These are phyloP conservation scores for Fabrea salina DNA, from an alignment of 169 alveolate genomes.

Conservation along the genomic window DNA sequence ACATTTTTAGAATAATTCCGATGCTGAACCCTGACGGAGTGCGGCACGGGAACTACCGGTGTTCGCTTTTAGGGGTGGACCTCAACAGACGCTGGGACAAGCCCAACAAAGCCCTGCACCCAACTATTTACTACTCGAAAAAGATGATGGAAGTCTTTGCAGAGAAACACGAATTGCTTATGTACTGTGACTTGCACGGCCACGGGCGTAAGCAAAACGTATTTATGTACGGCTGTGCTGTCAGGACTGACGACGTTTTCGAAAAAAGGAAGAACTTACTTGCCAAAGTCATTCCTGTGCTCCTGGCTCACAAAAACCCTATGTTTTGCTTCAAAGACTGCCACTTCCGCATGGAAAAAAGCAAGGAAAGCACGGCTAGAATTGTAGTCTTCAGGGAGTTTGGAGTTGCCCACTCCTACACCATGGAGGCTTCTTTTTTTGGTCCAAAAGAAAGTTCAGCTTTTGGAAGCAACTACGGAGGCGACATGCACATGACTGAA, in stretches of 20 bases:
- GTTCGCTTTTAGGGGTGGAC: constrained; percentile 84
- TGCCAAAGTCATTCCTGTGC: constrained; percentile 36
- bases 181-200: constrained; percentile 91
- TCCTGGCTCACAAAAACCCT: not conserved
- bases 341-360: constrained; percentile 42
- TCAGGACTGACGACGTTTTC: not conserved
- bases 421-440: constrained; percentile 44
- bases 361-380: constrained; percentile 46
- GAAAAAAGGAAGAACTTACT: constrained; percentile 29
- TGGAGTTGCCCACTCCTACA: constrained; percentile 37
- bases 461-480: not conserved
- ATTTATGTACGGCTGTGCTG: constrained; percentile 74
- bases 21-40: constrained; percentile 92
- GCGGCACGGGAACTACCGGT: constrained; percentile 85
- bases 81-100: constrained; percentile 77
- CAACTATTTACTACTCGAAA: constrained; percentile 75
- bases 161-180: constrained; percentile 73
- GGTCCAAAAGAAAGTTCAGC: not conserved
- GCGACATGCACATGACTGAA: not conserved
- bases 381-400: constrained; percentile 41
- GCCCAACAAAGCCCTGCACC: constrained; percentile 75
- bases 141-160: constrained; percentile 54
- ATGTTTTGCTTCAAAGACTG: constrained; percentile 43
- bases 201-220: constrained; percentile 89
- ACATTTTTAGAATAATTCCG: constrained; percentile 85